These are phyloP conservation scores for Leucocoprinus leucothites DNA, from an alignment of 768 basidiomycete species.

Conservation along the genomic window DNA sequence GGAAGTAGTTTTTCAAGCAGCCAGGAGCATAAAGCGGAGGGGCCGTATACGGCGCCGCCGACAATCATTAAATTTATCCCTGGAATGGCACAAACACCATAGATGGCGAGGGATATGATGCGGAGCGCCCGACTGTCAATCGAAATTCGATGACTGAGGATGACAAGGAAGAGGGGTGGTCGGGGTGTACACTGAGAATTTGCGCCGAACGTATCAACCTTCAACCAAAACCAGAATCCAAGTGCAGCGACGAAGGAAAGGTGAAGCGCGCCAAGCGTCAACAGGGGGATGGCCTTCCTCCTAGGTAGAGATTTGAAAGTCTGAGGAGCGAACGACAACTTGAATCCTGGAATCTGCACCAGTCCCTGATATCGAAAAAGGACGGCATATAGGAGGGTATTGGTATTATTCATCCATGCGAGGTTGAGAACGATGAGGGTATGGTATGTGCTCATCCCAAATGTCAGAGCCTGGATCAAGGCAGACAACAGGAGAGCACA, in stretches of 20 bases:
- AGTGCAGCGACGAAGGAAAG: constrained; percentile 10
- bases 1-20: too few relatives aligned
- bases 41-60: not conserved
- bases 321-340: not conserved
- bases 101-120: not conserved
- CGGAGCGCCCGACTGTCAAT: not conserved
- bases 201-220: constrained; percentile 1
- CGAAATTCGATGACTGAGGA: not conserved
- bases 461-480: constrained; percentile 18
- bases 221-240: constrained; percentile 16
- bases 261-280: constrained; percentile 11
- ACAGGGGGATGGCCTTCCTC: not conserved
- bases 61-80: not conserved
- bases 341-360: not conserved
- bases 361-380: constrained; percentile 8
- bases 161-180: not conserved
- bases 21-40: not conserved
- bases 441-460: constrained; percentile 19
- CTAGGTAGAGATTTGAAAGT: too few relatives aligned
- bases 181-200: not conserved
- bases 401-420: constrained; percentile 26
- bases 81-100: constrained; percentile 1
- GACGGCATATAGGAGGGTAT: constrained; percentile 12
- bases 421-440: constrained; percentile 21
- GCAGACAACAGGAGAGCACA: constrained; percentile 24